Percentiles rank a stretch among this genome's conserved stretches.
Conservation (phyloP, 495 filamentous ascomycete species). For the Venustampulla echinocandica region DNA sequence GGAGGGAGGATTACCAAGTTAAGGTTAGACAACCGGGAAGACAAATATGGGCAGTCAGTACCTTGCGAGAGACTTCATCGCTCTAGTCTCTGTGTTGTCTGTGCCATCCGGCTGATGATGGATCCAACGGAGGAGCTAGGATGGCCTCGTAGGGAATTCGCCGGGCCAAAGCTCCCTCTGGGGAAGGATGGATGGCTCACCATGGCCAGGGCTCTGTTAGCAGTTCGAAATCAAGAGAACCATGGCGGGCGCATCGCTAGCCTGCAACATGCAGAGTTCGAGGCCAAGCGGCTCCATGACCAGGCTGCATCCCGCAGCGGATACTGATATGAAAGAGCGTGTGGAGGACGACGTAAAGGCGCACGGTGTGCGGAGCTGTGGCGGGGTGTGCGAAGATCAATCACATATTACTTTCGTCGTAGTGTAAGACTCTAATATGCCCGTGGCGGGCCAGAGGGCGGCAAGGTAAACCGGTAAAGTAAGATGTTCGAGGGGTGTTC, state of each 20-base stretch:
- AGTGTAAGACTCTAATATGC: no score
- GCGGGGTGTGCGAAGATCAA: slow-evolving; percentile 15
- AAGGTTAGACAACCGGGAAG: slow-evolving; percentile 20
- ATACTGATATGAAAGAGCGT: slow-evolving; percentile 13
- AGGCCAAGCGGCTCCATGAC: slow-evolving; percentile 14
- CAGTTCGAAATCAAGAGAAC: slow-evolving; percentile 22
- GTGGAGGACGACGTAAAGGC: no score
- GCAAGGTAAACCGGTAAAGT: no score
- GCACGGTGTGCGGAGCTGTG: slow-evolving; percentile 7
- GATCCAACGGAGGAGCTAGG: slow-evolving; percentile 18
- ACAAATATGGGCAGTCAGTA: slow-evolving; percentile 21
- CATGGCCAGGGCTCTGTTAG: slow-evolving; percentile 20
- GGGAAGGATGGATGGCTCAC: slow-evolving; percentile 16
- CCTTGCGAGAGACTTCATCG: slow-evolving; percentile 20
- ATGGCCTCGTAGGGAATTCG: slow-evolving; percentile 14
- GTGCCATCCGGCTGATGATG: slow-evolving; percentile 20
- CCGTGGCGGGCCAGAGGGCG: no score
- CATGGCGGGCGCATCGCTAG: slow-evolving; percentile 18
- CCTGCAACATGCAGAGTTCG: slow-evolving; percentile 19
- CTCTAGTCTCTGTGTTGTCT: slow-evolving; percentile 19
- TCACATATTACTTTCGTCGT: no score
- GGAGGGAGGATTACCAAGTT: slow-evolving; percentile 6
- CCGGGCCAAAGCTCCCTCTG: slow-evolving; percentile 24
- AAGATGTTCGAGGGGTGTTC: no score
- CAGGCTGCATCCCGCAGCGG: slow-evolving; percentile 21